Evolutionary conservation across 805 yeast genomes (phyloP), one percentile per base, ranked within the genome.

Genomic region (Kodamaea lidongshanica): DNA sequence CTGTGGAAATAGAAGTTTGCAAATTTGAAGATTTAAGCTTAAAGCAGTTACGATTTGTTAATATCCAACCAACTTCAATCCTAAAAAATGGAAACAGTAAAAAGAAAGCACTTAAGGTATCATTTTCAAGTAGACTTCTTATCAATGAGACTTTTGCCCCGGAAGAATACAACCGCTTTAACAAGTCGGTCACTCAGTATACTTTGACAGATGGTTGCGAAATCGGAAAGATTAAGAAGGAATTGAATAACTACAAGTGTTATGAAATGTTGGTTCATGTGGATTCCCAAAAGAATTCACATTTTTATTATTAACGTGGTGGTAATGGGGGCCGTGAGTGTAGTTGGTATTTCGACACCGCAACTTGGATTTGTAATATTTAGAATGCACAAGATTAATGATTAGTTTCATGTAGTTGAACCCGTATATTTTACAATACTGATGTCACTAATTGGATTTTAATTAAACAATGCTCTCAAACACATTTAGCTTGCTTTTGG

Each of bases 181-280:
- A 66, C 51, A 63, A 54, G 49, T 59, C 58, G 7, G 67, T 73
- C 35, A 72, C 75, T 19, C 72, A 65, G 52, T 69, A 67, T 47
- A 56, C 71, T 37, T 47, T 65, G 43, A 54, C 69, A n/a, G 71
- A 72, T 33, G 72, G 77, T 3, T 51, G 52, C 15, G 58, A 68
- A 40, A 67, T 78, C 34, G 67, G 65, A 39, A 65, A 63, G 30
- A 75, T 82, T 41, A 74, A 83, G 50, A 55, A 59, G 22, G 89
- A 82, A 47, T 52, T 82, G 43, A 82, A 82, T 45, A 58, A 63
- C 15, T 80, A 58, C 56, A 82, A 82, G 48, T 66, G 72, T 38
- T 59, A 58, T 33, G 79, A 73, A 33, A 82, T 82, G 94, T 52
- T 61, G 21, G 81, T 82, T 19, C 86, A 82, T 50, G 77, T 72